phyloP scores from a whole-genome alignment of 1,284 basidiomycete species.

The Polyporus tsugae region DNA sequence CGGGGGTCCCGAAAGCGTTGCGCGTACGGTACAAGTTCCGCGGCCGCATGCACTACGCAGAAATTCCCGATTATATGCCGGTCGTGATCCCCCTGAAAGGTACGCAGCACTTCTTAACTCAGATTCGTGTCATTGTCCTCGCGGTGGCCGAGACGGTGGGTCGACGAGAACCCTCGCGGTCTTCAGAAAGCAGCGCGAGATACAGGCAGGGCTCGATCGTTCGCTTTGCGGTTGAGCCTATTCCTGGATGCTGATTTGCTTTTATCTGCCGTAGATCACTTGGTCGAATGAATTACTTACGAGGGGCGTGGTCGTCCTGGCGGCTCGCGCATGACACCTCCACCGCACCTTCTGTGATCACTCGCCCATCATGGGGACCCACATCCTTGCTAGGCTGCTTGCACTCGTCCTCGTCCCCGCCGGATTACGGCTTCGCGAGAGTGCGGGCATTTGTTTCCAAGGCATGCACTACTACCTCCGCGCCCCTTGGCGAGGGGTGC shows the following conservation, averaged over 20 bases:
- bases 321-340: conserved; percentile 28
- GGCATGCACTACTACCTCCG: conserved; percentile 16
- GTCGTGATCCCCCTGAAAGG: conserved; percentile 83
- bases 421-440: conserved; percentile 20
- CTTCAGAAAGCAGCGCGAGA: neutral
- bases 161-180: neutral
- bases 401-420: conserved; percentile 19
- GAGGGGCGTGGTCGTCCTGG: conserved; percentile 23
- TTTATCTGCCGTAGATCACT: conserved; percentile 33
- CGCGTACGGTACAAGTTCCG: conserved; percentile 83
- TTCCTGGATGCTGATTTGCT: conserved; percentile 32
- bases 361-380: conserved; percentile 31
- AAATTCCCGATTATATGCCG: conserved; percentile 74
- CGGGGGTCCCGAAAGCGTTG: conserved; percentile 71
- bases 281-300: conserved; percentile 27
- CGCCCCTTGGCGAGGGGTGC: conserved; percentile 12
- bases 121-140: conserved; percentile 6
- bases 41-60: conserved; percentile 76
- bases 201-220: conserved; percentile 11
- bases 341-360: conserved; percentile 30
- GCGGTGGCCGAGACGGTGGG: conserved; percentile 21
- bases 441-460: conserved; percentile 14
- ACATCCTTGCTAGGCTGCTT: conserved; percentile 17
- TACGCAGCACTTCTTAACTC: conserved; percentile 44
- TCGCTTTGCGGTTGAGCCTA: conserved; percentile 24